phyloP scores from a whole-genome alignment of 2,329 filamentous ascomycete genomes.

The Aureobasidium musti region DNA sequence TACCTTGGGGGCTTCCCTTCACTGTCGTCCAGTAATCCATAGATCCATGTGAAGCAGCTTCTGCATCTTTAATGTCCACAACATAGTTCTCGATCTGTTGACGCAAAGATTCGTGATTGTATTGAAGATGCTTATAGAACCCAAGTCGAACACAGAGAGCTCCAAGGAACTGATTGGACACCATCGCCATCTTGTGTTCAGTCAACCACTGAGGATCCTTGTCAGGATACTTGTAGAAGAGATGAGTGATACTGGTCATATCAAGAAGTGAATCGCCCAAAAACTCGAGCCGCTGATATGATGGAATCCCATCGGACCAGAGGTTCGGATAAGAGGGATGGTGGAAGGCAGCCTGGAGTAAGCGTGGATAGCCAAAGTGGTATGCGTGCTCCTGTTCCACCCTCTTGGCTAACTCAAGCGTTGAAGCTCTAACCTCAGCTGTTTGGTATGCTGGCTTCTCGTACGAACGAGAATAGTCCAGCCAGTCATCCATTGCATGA shows the following conservation, averaged over 20 bases:
- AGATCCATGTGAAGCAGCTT: conserved; percentile 52
- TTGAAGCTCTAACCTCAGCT: conserved; percentile 62
- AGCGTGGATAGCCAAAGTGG: conserved; percentile 70
- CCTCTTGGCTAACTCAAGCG: conserved; percentile 66
- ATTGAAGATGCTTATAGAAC: conserved; percentile 71
- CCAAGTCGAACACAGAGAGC: conserved; percentile 75
- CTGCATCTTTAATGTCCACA: conserved; percentile 57
- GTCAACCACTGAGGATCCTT: conserved; percentile 96
- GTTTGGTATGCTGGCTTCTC: conserved; percentile 70
- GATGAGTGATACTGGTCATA: conserved; percentile 77
- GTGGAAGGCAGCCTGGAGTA: conserved; percentile 81
- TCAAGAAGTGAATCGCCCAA: conserved; percentile 87
- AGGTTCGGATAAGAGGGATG: conserved; percentile 78
- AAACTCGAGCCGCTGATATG: conserved; percentile 90
- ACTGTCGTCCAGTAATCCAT: conserved; percentile 70
- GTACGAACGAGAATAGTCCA: conserved; percentile 73
- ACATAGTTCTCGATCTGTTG: conserved; percentile 59
- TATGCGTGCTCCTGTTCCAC: conserved; percentile 64
- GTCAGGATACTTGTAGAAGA: conserved; percentile 74
- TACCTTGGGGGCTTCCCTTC: conserved; percentile 64
- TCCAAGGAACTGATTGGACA: conserved; percentile 90
- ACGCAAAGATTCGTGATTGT: conserved; percentile 53
- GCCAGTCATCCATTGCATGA: conserved; percentile 69
- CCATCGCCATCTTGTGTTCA: conserved; percentile 99
- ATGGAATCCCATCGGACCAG: conserved; percentile 72